These are phyloP conservation scores for Codiaeum variegatum DNA, from an alignment of 441 rosid species.

Conservation along the genomic window DNA sequence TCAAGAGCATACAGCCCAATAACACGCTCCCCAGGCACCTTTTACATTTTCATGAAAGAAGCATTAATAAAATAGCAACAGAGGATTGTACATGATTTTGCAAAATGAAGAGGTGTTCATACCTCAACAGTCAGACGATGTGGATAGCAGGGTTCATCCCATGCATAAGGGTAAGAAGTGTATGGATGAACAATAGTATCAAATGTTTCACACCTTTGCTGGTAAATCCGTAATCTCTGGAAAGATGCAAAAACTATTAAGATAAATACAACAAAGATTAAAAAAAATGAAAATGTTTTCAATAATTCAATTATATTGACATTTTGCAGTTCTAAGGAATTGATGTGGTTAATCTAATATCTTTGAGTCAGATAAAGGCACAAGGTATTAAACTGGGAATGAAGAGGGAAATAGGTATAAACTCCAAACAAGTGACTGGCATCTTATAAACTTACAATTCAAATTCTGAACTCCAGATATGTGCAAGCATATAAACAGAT, in stretches of 20 bases:
- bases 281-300: not conserved
- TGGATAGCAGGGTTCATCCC: slow-evolving; percentile 98
- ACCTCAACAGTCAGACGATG: slow-evolving; percentile 93
- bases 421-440: not conserved
- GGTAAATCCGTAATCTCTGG: slow-evolving; percentile 83
- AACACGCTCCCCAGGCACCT: slow-evolving; percentile 93
- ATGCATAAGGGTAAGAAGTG: slow-evolving; percentile 84
- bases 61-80: slow-evolving; percentile 17
- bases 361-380: not conserved
- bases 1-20: slow-evolving; percentile 82
- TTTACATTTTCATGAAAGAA: slow-evolving; percentile 29
- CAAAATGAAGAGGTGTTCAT: slow-evolving; percentile 13
- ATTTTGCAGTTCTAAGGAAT: not conserved
- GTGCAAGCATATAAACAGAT: too few relatives aligned
- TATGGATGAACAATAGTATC: slow-evolving; percentile 79
- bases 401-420: not conserved
- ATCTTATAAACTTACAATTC: too few relatives aligned
- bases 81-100: slow-evolving; percentile 1
- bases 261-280: not conserved
- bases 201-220: slow-evolving; percentile 85
- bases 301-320: not conserved
- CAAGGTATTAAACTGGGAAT: not conserved
- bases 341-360: not conserved
- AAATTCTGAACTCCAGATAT: too few relatives aligned
- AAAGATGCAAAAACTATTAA: slow-evolving; percentile 18